phyloP scores from a whole-genome alignment of 2,329 filamentous ascomycete genomes.

The Lachnellula arida region DNA sequence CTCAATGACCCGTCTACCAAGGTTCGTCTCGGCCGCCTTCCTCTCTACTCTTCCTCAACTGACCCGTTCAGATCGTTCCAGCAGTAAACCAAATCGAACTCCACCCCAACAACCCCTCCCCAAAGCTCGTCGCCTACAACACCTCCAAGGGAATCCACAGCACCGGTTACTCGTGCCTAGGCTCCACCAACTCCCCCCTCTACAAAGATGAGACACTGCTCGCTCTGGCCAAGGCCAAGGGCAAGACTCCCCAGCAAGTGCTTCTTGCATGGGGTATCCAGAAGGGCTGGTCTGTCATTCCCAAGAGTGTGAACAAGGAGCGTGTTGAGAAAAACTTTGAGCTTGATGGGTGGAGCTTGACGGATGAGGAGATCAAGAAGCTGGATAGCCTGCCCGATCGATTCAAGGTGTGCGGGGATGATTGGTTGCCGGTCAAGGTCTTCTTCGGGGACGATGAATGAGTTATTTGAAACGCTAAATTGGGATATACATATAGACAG shows the following conservation, averaged over 20 bases:
- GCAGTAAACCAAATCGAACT: conserved; percentile 82
- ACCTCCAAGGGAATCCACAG: conserved; percentile 68
- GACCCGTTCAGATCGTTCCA: conserved; percentile 42
- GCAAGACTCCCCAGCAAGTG: conserved; percentile 69
- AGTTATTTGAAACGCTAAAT: conserved; percentile 7
- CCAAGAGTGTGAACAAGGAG: conserved; percentile 71
- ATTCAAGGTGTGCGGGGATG: conserved; percentile 78
- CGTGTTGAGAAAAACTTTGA: conserved; percentile 75
- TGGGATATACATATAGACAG: too few species aligned
- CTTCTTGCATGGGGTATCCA: conserved; percentile 76
- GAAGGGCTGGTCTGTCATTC: conserved; percentile 78
- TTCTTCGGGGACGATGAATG: conserved; percentile 83
- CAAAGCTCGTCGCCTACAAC: conserved; percentile 71
- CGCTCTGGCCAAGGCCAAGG: conserved; percentile 59
- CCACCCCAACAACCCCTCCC: conserved; percentile 76
- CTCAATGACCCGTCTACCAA: conserved; percentile 61
- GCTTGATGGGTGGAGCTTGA: conserved; percentile 68
- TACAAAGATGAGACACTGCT: conserved; percentile 61
- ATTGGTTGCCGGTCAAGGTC: conserved; percentile 70
- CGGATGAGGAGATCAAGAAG: conserved; percentile 64
- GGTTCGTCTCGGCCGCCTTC: conserved; percentile 34
- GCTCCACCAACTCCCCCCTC: conserved; percentile 64
- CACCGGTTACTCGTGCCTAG: conserved; percentile 71
- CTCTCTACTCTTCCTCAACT: not conserved
- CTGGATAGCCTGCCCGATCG: conserved; percentile 47